phyloP scores from a whole-genome alignment of 768 basidiomycete species.

The Baorangia bicolor region DNA sequence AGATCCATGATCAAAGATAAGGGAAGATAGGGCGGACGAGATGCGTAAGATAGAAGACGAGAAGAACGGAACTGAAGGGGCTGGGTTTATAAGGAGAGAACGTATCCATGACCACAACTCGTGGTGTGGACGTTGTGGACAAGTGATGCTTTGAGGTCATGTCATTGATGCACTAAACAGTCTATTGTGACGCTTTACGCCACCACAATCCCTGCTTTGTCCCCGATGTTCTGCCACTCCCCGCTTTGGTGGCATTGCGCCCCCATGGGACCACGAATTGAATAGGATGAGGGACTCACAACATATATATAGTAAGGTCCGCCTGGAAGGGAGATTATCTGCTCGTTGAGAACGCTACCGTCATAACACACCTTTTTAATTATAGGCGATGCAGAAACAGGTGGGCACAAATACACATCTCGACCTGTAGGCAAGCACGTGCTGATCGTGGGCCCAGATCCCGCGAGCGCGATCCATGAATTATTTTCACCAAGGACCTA shows the following conservation, averaged over 20 bases:
- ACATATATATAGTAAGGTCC: conserved; percentile 16
- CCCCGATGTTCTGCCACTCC: conserved; percentile 4
- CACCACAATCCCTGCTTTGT: conserved; percentile 20
- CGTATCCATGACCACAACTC: conserved; percentile 26
- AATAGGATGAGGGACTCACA: conserved; percentile 1
- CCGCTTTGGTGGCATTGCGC: conserved; percentile 21
- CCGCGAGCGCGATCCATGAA: conserved; percentile 13
- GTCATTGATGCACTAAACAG: conserved; percentile 21
- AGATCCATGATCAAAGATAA: conserved; percentile 29
- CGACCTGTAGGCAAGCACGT: conserved; percentile 22
- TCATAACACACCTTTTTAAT: conserved; percentile 29
- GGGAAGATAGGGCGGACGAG: conserved; percentile 27
- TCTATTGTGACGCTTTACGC: conserved; percentile 15
- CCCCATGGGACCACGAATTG: conserved; percentile 3
- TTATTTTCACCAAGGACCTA: conserved; percentile 7
- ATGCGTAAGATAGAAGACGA: conserved; percentile 26
- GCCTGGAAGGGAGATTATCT: conserved; percentile 9
- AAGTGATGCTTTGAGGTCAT: conserved; percentile 22
- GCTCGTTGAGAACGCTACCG: conserved; percentile 12
- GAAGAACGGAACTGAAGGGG: conserved; percentile 29
- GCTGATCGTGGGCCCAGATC: conserved; percentile 25
- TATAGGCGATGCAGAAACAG: conserved; percentile 18
- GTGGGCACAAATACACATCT: conserved; percentile 15
- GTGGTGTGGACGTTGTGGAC: conserved; percentile 24
- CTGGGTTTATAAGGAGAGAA: conserved; percentile 22